Evolutionary conservation across 1,284 basidiomycete genomes (phyloP), one percentile per base, ranked within the genome.

Genomic region (Entoloma clypeatum): DNA sequence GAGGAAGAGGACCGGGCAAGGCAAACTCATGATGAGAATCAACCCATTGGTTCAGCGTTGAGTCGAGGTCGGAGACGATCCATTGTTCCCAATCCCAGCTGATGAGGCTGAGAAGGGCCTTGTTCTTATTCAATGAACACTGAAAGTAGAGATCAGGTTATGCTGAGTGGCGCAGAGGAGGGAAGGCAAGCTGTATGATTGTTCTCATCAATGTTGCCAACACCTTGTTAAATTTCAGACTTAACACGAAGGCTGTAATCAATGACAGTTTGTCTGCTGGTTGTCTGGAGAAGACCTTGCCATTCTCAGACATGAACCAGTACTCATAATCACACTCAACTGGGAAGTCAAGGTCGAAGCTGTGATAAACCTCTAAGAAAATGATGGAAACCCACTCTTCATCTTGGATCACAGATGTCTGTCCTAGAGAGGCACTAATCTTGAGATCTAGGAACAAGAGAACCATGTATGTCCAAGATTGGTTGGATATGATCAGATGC

Each of bases 331-430:
- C 81, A 13, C 85, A 80, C 14, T 82, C 81, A 3, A 79, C 57
- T 1, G 86, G 86, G 18, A 79, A 67, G 37, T 87, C 82, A 3
- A 87, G 64, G 53, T 92, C 88, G 51, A 87, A 83, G 54, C 81
- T 85, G 43, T 14, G 24, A 31, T 35, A 25, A 22, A 14, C 13
- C 26, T 19, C 14, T 9, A 19, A 39, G 11, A 6, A 28, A 25
- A 17, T 13, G 32, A 25, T 4, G 32, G 28, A 43, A 7, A 67
- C 79, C 18, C 51, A 87, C 86, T 92, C 91, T 58, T 91, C 87
- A 46, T 92, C 88, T 45, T 90, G 85, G 31, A 92, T 79, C 3
- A 84, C 84, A 56, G 86, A 83, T 0, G 90, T 86, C 17, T 91
- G 68, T 7, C 91, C 92, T 13, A 93, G 69, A 1, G 74, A 74